phyloP scores from a whole-genome alignment of 257 asterid genomes.

The Forsythia viridissima region DNA sequence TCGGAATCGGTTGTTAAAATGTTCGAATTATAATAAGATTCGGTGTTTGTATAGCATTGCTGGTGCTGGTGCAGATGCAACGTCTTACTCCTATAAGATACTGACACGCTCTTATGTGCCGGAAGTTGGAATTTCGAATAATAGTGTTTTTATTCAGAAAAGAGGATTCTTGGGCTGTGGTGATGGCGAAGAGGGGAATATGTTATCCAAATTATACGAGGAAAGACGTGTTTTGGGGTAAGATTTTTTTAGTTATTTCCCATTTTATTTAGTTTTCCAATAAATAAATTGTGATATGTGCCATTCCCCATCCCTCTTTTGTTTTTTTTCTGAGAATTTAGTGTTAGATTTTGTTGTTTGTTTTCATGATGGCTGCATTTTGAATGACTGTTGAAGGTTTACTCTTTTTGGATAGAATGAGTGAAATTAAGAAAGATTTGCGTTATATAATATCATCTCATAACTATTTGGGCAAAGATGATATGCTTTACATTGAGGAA shows the following conservation, averaged over 20 bases:
- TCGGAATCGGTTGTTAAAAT: slow-evolving; percentile 32
- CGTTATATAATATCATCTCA: background rate
- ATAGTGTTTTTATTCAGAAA: slow-evolving; percentile 36
- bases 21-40: slow-evolving; percentile 34
- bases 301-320: background rate
- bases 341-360: too few relatives aligned
- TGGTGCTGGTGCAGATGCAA: slow-evolving; percentile 38
- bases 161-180: slow-evolving; percentile 85
- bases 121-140: slow-evolving; percentile 27
- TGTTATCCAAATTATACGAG: slow-evolving; percentile 63
- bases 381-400: too few relatives aligned
- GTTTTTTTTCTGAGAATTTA: too few relatives aligned
- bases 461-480: background rate
- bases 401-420: background rate
- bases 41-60: slow-evolving; percentile 49
- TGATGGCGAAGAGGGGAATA: slow-evolving; percentile 72
- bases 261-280: background rate
- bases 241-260: background rate
- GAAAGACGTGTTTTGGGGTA: slow-evolving; percentile 87
- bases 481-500: background rate
- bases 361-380: too few relatives aligned
- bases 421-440: too few relatives aligned
- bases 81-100: slow-evolving; percentile 21
- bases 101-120: slow-evolving; percentile 7
- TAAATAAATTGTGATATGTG: background rate